Evolutionary conservation across 768 basidiomycete genomes (phyloP), one percentile per base, ranked within the genome.

Genomic region (Saitozyma sp.): DNA sequence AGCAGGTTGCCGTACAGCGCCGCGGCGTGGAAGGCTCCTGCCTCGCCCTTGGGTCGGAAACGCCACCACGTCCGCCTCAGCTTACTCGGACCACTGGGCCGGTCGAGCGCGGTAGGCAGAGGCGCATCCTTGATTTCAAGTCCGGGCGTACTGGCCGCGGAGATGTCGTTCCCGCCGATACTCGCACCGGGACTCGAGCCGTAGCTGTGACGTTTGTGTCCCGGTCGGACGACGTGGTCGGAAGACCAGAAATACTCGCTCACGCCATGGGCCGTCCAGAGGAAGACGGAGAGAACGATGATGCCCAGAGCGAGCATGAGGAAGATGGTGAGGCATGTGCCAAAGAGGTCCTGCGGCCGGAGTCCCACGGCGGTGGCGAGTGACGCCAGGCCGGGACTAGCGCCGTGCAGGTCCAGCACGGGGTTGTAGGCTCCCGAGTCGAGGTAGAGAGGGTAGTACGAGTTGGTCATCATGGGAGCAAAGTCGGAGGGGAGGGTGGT

Each of bases 341-440:
- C 85, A 72, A 96, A 91, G 52, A 93, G 83, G 73, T 96, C 89
- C 71, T 87, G 83, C 1, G 90, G 89, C 11, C 86, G 86, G 6
- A 98, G 75, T 39, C 95, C 96, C 48, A 95, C 81, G 11, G 90
- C 84, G 73, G 87, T 88, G 1, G 93, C 90, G 75, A 94, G 94
- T 2, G 89, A 88, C 14, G 86, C 82, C 50, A 99, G 87, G 3
- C 95, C 95, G 8, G 69, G 66, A 9, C 82, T 70, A 0, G 87
- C 84, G 8, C 84, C 81, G 68, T 86, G 80, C 69, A 9, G 89
- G 88, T 60, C 90, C 85, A 61, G 84, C 85, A 74, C 81, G 89
- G 90, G 50, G 73, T 96, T 96, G 17, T 88, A 84, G 14, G 85
- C 82, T 20, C 82, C 78, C 1, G 84, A 66, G 73, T 95, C 82